Conservation (phyloP, 2,329 filamentous ascomycete genomes). For the Aquanectria penicillioides region DNA sequence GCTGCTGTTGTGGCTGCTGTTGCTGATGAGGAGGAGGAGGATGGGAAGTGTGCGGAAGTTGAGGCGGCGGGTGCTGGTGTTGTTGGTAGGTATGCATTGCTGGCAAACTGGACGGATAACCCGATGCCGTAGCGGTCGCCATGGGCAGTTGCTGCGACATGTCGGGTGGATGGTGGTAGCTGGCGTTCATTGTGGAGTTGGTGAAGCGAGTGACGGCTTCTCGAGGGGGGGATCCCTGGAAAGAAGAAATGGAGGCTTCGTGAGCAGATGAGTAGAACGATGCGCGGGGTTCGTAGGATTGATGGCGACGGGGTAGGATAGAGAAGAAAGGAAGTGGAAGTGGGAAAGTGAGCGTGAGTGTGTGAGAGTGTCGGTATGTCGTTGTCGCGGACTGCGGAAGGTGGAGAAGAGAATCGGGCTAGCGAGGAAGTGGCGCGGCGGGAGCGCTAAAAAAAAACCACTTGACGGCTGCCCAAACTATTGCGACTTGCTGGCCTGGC, state of each 20-base stretch:
- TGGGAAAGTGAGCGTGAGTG: neutral
- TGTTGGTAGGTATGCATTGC: slow-evolving; percentile 34
- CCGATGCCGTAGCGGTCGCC: slow-evolving; percentile 27
- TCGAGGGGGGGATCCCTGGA: neutral
- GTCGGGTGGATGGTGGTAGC: slow-evolving; percentile 44
- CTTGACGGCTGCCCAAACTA: neutral
- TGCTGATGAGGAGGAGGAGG: slow-evolving; percentile 22
- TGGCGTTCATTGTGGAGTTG: slow-evolving; percentile 45
- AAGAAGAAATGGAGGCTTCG: neutral
- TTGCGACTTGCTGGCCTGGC: too few species aligned
- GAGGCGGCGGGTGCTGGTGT: slow-evolving; percentile 34
- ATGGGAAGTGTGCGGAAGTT: slow-evolving; percentile 32
- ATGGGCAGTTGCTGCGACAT: slow-evolving; percentile 46
- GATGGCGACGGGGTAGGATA: neutral
- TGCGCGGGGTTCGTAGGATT: neutral
- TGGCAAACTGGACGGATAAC: slow-evolving; percentile 37
- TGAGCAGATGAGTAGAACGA: neutral
- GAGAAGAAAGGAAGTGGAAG: neutral
- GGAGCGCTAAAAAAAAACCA: slow-evolving; percentile 23
- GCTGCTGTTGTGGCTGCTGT: slow-evolving; percentile 27
- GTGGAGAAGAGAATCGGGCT: slow-evolving; percentile 10
- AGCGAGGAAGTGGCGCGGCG: slow-evolving; percentile 19
- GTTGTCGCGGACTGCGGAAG: slow-evolving; percentile 2
- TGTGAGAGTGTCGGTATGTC: slow-evolving; percentile 10
- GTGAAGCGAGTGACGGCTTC: slow-evolving; percentile 4